Base-by-base conservation (phyloP, 2,329 filamentous ascomycete genomes). In the Pyrenophora teres region DNA sequence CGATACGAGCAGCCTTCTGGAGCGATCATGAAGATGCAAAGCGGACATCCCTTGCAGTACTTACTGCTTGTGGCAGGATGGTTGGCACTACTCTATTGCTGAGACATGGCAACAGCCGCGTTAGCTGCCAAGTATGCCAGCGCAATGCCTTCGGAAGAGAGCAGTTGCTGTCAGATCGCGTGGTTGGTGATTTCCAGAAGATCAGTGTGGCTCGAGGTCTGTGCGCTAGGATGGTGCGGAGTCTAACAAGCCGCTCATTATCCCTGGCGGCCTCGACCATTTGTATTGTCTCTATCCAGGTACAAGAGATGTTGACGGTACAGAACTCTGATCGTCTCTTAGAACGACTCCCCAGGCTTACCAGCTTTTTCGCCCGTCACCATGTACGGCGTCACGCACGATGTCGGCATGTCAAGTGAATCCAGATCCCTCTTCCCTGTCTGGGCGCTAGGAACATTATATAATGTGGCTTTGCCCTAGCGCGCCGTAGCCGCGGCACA, bases 171-270 rank as follows among this genome's bases (percentile, higher is more conserved):
- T 3, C 36, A 19, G 33, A 33, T n/a, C 5, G 18, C 18, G n/a
- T 33, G 12, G 4, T 42, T 27, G 36, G 30, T 10, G 16, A n/a
- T 41, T 13, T 23, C 30, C 15, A 27, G 43, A 39, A 42, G 40
- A 47, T 43, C 44, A 48, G 30, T 39, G 37, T 46, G 38, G 35
- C 43, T 39, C 25, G 31, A 32, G 43, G 25, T 27, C 25, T 18
- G 44, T 43, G 18, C 38, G 33, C 35, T 45, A 39, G 25, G 6
- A 31, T 42, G 2, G 32, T 52, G 33, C 49, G 38, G 49, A 21
- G 32, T 25, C 44, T 52, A 47, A 35, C n/a, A 19, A 40, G 4
- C 23, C 18, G 32, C 31, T 46, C 21, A 12, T 32, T 21, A 48
- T 41, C 37, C 49, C 33, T 47, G 33, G 19, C 12, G 15, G 38